Percentiles rank a stretch among this genome's conserved stretches.
Conservation (phyloP, 352 stramenopile genomes). For the Phytopythium delawarense region DNA sequence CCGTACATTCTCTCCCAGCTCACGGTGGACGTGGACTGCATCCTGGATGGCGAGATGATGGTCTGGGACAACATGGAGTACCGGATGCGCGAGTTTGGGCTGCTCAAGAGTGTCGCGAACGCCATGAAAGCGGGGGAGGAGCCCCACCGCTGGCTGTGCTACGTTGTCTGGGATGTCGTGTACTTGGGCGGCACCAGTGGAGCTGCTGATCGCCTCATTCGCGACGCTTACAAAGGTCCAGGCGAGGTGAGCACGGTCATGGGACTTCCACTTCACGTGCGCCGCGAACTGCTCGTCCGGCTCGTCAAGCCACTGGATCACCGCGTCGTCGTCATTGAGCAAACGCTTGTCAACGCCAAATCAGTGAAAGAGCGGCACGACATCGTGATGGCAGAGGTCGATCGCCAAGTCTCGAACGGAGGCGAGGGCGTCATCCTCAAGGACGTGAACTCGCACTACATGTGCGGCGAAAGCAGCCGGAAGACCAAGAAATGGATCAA, state of each 20-base stretch:
- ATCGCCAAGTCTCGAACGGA: constrained; percentile 65
- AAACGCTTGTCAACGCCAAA: constrained; percentile 72
- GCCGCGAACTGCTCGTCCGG: constrained; percentile 54
- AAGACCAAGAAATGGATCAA: constrained; percentile 86
- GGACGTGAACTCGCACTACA: constrained; percentile 84
- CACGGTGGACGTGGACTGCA: constrained; percentile 51
- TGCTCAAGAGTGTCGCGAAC: constrained; percentile 79
- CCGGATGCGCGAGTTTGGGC: constrained; percentile 66
- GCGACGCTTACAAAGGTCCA: constrained; percentile 55
- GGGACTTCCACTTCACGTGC: constrained; percentile 60
- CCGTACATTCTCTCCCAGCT: constrained; percentile 65
- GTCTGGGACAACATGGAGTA: constrained; percentile 85
- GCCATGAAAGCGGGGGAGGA: constrained; percentile 42
- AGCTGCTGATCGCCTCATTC: constrained; percentile 47
- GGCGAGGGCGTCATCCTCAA: constrained; percentile 84
- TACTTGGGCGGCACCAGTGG: constrained; percentile 45
- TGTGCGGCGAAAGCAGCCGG: constrained; percentile 78
- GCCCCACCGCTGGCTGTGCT: constrained; percentile 76
- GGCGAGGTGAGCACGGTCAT: constrained; percentile 62
- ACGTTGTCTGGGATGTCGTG: constrained; percentile 83
- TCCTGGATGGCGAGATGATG: constrained; percentile 88
- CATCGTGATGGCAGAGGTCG: constrained; percentile 76
- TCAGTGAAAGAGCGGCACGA: constrained; percentile 76
- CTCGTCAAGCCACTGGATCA: constrained; percentile 71
- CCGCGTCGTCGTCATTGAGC: constrained; percentile 74